Conservation (phyloP, 805 yeast species). For the Phaffomyces opuntiae region DNA sequence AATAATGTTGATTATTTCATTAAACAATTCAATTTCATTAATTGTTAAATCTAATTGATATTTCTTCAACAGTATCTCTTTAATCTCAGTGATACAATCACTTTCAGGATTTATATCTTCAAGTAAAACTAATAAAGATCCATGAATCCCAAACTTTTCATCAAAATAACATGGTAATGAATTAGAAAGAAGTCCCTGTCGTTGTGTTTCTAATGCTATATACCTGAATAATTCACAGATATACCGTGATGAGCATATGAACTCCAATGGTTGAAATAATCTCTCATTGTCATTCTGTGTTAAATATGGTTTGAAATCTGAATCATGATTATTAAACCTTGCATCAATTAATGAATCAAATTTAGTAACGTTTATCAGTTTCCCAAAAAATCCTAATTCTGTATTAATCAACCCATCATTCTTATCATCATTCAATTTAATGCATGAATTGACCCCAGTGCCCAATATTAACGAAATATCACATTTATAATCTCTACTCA, state of each 20-base stretch:
- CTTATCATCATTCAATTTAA: conserved; percentile 19
- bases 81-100: background rate
- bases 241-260: conserved; percentile 49
- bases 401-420: conserved; percentile 32
- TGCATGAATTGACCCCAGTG: conserved; percentile 58
- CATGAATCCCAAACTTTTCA: conserved; percentile 7
- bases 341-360: conserved; percentile 35
- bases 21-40: conserved; percentile 22
- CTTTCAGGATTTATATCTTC: background rate
- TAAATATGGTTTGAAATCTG: background rate
- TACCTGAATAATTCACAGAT: conserved; percentile 46
- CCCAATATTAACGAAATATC: conserved; percentile 57
- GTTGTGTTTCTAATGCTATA: conserved; percentile 28
- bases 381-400: conserved; percentile 53
- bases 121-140: conserved; percentile 7
- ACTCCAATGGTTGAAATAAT: conserved; percentile 50
- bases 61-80: background rate
- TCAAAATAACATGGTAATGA: background rate
- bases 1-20: conserved; percentile 30
- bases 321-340: conserved; percentile 14
- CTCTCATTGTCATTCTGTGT: conserved; percentile 12
- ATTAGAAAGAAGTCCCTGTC: too few species aligned
- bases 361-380: conserved; percentile 28
- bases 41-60: background rate
- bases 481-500: conserved; percentile 23